Percentiles rank a stretch among this genome's conserved stretches.
These are phyloP conservation scores for Crithidia bombi DNA, from an alignment of 208 protist species.

Conservation along the genomic window DNA sequence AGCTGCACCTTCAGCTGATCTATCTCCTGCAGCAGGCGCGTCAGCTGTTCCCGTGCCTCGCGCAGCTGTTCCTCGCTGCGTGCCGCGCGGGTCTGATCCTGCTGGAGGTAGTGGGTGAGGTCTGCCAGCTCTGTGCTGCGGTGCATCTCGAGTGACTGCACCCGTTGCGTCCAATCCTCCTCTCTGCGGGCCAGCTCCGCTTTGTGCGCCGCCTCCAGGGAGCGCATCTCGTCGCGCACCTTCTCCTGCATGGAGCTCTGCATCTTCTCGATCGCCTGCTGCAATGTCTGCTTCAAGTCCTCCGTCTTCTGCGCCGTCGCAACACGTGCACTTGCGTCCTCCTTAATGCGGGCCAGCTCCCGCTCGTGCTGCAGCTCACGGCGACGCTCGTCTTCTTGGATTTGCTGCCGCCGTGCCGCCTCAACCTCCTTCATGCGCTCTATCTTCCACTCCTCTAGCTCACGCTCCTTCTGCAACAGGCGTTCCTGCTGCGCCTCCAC, in stretches of 20 bases:
- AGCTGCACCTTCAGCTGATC: conserved; percentile 54
- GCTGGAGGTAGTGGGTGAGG: conserved; percentile 59
- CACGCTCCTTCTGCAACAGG: conserved; percentile 68
- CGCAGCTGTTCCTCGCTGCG: conserved; percentile 63
- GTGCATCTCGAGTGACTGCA: conserved; percentile 49
- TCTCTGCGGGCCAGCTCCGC: conserved; percentile 40
- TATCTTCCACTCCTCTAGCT: conserved; percentile 88
- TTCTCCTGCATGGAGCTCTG: conserved; percentile 41
- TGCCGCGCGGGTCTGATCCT: conserved; percentile 48
- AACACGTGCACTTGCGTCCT: conserved; percentile 54
- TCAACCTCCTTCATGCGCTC: conserved; percentile 63
- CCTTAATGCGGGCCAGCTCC: conserved; percentile 68
- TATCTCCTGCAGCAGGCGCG: conserved; percentile 51
- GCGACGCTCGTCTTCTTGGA: conserved; percentile 74
- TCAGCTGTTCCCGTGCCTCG: conserved; percentile 62
- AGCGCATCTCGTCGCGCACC: conserved; percentile 45
- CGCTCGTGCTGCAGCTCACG: conserved; percentile 75
- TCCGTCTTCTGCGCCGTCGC: conserved; percentile 32
- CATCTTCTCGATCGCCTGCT: conserved; percentile 41
- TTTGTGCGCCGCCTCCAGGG: conserved; percentile 37
- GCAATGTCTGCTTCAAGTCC: conserved; percentile 43
- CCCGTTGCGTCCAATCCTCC: conserved; percentile 45
- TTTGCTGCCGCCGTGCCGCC: conserved; percentile 40
- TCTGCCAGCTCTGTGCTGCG: conserved; percentile 54
- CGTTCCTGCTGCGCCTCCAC: conserved; percentile 72